Evolutionary conservation across 2,329 filamentous ascomycete species (phyloP).

Genomic region (Zasmidium citrigriseum): DNA sequence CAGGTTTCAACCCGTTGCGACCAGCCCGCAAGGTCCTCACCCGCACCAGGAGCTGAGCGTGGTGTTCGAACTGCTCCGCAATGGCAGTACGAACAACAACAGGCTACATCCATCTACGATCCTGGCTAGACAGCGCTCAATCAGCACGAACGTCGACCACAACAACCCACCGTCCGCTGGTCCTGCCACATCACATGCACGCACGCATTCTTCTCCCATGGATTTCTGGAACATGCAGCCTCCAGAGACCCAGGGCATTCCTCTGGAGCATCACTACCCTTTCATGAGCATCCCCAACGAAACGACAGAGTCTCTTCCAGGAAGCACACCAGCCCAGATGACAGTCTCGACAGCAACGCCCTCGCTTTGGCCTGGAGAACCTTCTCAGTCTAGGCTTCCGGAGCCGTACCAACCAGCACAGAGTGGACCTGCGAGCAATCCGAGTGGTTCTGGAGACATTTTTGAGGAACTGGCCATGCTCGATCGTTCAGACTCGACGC

Average conservation of each 20-base stretch:
- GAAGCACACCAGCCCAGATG: constrained; percentile 11
- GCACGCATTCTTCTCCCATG: background rate
- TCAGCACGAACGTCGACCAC: background rate
- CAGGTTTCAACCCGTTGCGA: background rate
- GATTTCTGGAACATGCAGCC: background rate
- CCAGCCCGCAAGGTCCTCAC: background rate
- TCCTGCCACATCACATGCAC: background rate
- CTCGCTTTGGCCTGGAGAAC: background rate
- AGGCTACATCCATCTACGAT: constrained; percentile 20
- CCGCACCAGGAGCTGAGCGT: constrained; percentile 8
- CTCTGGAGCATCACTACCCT: constrained; percentile 16
- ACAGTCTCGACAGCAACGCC: background rate
- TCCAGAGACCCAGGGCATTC: background rate
- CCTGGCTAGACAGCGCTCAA: background rate
- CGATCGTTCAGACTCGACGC: constrained; percentile 56
- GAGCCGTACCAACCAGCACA: background rate
- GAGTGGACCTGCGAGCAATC: background rate
- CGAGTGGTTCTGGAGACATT: constrained; percentile 39
- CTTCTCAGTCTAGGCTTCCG: background rate
- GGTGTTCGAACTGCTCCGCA: constrained; percentile 21
- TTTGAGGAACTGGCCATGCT: constrained; percentile 61
- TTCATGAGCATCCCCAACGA: constrained; percentile 29
- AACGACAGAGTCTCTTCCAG: constrained; percentile 11
- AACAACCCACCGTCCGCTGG: background rate
- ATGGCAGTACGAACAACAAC: constrained; percentile 13